Conservation (phyloP, 495 filamentous ascomycete genomes). For the Tuber borchii region DNA sequence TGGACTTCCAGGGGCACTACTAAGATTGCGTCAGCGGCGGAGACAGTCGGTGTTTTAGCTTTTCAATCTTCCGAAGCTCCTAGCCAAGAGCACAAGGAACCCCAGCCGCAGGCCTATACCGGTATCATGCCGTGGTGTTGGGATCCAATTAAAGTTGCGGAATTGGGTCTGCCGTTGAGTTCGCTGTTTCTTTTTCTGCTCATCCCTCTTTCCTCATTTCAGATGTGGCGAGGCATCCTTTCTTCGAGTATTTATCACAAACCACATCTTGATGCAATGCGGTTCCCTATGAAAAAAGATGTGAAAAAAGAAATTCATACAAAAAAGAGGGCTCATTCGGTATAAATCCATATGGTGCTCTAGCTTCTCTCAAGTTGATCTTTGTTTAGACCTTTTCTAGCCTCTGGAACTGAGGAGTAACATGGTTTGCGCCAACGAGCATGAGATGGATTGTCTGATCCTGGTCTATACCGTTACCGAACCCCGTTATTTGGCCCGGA, state of each 20-base stretch:
- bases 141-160: constrained; percentile 1
- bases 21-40: neutral
- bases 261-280: neutral
- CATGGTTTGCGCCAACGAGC: neutral
- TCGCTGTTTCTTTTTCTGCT: neutral
- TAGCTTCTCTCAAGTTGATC: neutral
- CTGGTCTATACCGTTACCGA: neutral
- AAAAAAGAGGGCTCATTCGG: neutral
- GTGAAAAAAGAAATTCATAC: neutral
- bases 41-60: neutral
- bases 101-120: neutral
- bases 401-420: neutral
- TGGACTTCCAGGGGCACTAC: neutral
- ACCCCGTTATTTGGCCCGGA: neutral
- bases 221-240: neutral
- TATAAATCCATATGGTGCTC: neutral
- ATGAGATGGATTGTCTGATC: neutral
- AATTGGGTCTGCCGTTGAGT: neutral
- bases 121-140: neutral
- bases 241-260: neutral
- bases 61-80: neutral
- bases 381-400: neutral
- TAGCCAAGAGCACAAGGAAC: neutral
- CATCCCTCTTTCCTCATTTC: neutral
- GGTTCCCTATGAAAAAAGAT: neutral